Conservation (phyloP, 345 rosid genomes). For the Linum trigynum region DNA sequence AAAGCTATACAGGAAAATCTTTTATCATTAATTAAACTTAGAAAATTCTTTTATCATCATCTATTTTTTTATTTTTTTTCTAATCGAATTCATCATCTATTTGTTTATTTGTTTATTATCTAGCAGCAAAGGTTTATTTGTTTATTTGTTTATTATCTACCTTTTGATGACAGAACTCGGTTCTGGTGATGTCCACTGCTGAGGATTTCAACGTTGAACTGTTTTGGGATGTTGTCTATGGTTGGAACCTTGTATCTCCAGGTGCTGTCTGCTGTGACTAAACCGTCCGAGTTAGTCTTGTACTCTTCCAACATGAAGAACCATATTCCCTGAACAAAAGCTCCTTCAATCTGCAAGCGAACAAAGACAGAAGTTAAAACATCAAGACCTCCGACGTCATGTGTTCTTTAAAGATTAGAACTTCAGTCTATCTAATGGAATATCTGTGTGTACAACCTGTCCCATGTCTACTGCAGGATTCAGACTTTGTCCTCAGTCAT, state of each 20-base stretch:
- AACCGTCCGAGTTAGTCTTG: conserved; percentile 61
- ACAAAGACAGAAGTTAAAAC: neutral
- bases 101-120: too few species aligned
- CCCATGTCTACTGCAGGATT: conserved; percentile 96
- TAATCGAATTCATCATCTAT: too few species aligned
- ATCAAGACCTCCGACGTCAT: neutral
- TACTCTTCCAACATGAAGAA: conserved; percentile 90
- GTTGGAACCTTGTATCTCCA: conserved; percentile 89
- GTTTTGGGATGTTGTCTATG: conserved; percentile 64
- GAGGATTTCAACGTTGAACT: conserved; percentile 63
- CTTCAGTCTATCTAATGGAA: neutral
- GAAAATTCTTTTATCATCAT: too few species aligned
- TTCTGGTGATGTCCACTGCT: conserved; percentile 66
- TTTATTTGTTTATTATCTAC: conserved; percentile 21
- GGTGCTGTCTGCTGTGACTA: conserved; percentile 58
- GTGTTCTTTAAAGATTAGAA: neutral
- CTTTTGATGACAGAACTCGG: conserved; percentile 87
- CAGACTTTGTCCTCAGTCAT: conserved; percentile 85
- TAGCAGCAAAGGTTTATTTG: too few species aligned
- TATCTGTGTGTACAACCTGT: conserved; percentile 39
- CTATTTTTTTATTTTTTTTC: too few species aligned
- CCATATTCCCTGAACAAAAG: conserved; percentile 90
- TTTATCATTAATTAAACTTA: too few species aligned
- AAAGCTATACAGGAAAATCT: too few species aligned
- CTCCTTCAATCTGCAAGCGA: conserved; percentile 74